Conservation (phyloP, 2,329 filamentous ascomycete species). For the Diaporthe ilicicola region DNA sequence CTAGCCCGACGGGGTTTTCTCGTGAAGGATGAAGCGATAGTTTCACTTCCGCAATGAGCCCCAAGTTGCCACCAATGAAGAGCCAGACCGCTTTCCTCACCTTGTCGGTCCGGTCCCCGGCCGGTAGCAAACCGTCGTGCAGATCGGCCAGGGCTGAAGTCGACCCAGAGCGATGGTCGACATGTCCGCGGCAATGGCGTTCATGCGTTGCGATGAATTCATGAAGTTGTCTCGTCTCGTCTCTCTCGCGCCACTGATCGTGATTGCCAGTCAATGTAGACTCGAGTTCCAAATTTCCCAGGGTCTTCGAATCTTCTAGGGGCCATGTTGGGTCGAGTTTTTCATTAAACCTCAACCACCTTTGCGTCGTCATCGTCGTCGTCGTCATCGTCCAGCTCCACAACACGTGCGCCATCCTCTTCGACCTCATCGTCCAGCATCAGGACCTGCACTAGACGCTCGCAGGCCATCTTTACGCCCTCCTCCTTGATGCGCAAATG, state of each 20-base stretch:
- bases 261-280: not conserved
- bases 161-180: not conserved
- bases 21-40: not conserved
- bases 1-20: not conserved
- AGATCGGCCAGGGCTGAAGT: not conserved
- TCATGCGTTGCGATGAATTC: not conserved
- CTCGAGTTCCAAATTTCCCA: not conserved
- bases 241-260: not conserved
- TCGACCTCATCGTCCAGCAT: conserved; percentile 73
- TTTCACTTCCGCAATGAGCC: not conserved
- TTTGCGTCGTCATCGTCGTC: conserved; percentile 64
- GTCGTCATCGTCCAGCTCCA: conserved; percentile 63
- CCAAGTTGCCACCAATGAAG: not conserved
- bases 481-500: conserved; percentile 83
- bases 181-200: not conserved
- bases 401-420: conserved; percentile 49
- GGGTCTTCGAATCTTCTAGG: not conserved
- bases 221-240: not conserved
- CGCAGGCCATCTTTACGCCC: conserved; percentile 82
- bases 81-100: not conserved
- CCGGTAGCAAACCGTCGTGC: not conserved
- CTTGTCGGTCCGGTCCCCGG: not conserved
- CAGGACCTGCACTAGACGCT: conserved; percentile 87
- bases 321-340: not conserved
- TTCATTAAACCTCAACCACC: conserved; percentile 60